Percentiles rank a stretch among this genome's conserved stretches.
Conservation (phyloP, 2,329 filamentous ascomycete genomes). For the Hymenoscyphus fraxineus region DNA sequence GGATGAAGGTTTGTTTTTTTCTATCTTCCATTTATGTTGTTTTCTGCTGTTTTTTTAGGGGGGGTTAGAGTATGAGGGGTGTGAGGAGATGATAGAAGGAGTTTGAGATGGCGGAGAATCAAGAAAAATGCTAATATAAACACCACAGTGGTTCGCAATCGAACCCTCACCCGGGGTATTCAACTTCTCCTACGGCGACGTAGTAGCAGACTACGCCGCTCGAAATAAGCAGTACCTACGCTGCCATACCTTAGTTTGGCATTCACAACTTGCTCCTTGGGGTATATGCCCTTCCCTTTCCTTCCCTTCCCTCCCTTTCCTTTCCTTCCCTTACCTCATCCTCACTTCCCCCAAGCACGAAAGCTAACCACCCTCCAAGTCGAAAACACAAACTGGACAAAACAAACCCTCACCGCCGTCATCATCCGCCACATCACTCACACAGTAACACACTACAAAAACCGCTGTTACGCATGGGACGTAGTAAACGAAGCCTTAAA, state of each 20-base stretch:
- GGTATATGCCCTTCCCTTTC: constrained; percentile 33
- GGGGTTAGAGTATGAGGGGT: neutral
- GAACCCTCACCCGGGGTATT: constrained; percentile 56
- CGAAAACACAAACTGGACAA: constrained; percentile 47
- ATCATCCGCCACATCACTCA: constrained; percentile 58
- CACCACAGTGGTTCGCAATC: constrained; percentile 48
- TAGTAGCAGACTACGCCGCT: constrained; percentile 46
- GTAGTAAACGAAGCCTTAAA: constrained; percentile 62
- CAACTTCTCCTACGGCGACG: constrained; percentile 55
- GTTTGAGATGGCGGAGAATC: too few relatives aligned
- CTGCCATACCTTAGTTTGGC: constrained; percentile 58
- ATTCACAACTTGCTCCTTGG: constrained; percentile 52
- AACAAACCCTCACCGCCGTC: constrained; percentile 50
- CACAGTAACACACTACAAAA: constrained; percentile 54
- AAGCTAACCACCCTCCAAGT: neutral
- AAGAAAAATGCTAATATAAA: too few relatives aligned
- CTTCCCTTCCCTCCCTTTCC: neutral
- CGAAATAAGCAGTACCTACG: constrained; percentile 50
- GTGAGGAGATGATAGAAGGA: neutral
- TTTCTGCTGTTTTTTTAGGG: neutral
- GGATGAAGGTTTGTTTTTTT: constrained; percentile 43
- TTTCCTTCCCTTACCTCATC: too few relatives aligned
- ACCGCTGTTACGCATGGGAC: constrained; percentile 60
- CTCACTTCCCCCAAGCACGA: too few relatives aligned
- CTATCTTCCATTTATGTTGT: too few relatives aligned